Conservation (phyloP, 2,329 filamentous ascomycete genomes). For the Alternaria sp. region DNA sequence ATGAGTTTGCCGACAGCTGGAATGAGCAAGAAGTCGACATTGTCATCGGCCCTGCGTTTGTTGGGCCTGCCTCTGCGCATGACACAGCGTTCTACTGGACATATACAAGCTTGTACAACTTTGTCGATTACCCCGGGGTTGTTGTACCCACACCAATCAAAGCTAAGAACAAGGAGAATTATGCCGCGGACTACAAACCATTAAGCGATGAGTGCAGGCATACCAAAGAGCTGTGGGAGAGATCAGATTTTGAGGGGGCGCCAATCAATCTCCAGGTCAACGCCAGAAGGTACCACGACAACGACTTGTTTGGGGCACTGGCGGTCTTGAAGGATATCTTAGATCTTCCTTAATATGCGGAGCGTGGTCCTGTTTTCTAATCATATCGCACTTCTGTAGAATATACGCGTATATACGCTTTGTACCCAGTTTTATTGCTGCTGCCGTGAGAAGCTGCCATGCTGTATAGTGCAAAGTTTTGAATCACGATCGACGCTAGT, state of each 20-base stretch:
- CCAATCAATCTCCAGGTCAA: slow-evolving; percentile 33
- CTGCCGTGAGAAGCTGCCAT: background rate
- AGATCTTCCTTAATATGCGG: slow-evolving; percentile 16
- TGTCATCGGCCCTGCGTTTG: slow-evolving; percentile 31
- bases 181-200: slow-evolving; percentile 23
- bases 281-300: slow-evolving; percentile 33
- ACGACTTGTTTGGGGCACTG: slow-evolving; percentile 33
- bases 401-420: background rate
- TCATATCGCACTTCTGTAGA: background rate
- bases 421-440: background rate
- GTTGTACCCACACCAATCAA: slow-evolving; percentile 30
- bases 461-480: background rate
- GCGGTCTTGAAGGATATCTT: slow-evolving; percentile 25
- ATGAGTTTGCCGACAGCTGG: slow-evolving; percentile 25
- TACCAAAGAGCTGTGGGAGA: slow-evolving; percentile 33
- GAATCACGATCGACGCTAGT: background rate
- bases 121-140: slow-evolving; percentile 33
- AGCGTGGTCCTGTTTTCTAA: too few species aligned
- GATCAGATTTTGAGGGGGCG: slow-evolving; percentile 28
- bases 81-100: slow-evolving; percentile 36
- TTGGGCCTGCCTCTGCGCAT: slow-evolving; percentile 31
- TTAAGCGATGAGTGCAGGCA: slow-evolving; percentile 31
- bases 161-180: slow-evolving; percentile 20
- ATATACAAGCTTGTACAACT: slow-evolving; percentile 31
- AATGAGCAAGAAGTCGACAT: slow-evolving; percentile 32